Percentiles rank a stretch among this genome's conserved stretches.
phyloP scores from a whole-genome alignment of 495 filamentous ascomycete genomes.

The Podospora bellae-mahoneyi region DNA sequence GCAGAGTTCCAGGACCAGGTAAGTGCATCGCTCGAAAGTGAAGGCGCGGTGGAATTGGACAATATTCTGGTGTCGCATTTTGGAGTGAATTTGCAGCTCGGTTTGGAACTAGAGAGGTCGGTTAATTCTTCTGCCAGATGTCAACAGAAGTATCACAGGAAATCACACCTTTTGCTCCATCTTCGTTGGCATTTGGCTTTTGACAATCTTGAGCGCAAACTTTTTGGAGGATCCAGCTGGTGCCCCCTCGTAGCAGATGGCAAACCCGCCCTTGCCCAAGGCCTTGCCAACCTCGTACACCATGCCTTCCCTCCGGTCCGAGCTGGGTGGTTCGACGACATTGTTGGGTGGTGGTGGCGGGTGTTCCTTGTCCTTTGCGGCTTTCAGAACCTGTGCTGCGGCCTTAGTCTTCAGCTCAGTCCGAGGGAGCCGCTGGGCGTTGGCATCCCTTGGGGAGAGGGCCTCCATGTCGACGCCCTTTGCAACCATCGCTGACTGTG shows the following conservation, averaged over 20 bases:
- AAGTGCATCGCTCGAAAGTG: constrained; percentile 81
- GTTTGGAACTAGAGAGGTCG: constrained; percentile 75
- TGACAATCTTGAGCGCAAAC: constrained; percentile 88
- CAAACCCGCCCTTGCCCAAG: constrained; percentile 92
- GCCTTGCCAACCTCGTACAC: constrained; percentile 78
- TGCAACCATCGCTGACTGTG: constrained; percentile 25
- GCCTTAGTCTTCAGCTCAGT: constrained; percentile 54
- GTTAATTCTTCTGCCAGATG: constrained; percentile 33
- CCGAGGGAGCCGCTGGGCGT: constrained; percentile 49
- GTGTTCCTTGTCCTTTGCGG: constrained; percentile 63
- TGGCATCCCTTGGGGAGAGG: constrained; percentile 67
- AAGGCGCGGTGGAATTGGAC: constrained; percentile 95
- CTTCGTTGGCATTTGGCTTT: constrained; percentile 77
- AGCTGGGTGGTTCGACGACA: constrained; percentile 66
- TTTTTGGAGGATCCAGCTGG: constrained; percentile 60
- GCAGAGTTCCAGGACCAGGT: constrained; percentile 91
- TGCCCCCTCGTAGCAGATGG: constrained; percentile 80
- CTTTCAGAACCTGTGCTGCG: constrained; percentile 50
- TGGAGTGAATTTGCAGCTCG: constrained; percentile 95
- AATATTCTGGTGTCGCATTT: constrained; percentile 91
- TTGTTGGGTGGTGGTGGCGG: constrained; percentile 73
- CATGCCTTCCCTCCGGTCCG: constrained; percentile 62
- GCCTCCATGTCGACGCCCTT: constrained; percentile 59
- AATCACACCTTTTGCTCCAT: constrained; percentile 76
- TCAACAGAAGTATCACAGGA: not conserved